phyloP scores from a whole-genome alignment of 495 filamentous ascomycete genomes.

The Aspergillus cavernicola region DNA sequence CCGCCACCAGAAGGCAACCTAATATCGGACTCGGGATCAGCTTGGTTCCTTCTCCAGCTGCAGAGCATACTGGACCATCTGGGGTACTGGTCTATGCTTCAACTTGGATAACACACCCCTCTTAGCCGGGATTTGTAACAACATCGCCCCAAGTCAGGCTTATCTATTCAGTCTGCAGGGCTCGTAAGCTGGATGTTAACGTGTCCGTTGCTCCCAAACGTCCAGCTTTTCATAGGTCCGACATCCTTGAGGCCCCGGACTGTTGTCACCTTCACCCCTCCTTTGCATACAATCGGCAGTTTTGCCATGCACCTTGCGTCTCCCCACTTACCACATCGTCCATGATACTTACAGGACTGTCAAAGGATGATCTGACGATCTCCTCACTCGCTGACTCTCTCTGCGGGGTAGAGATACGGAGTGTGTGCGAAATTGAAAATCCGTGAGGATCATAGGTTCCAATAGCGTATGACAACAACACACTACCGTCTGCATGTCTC shows the following conservation, averaged over 20 bases:
- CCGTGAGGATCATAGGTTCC: no score
- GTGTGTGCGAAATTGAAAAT: no score
- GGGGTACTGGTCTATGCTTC: no score
- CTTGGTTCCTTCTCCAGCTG: no score
- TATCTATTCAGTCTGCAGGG: not conserved
- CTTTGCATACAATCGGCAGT: slow-evolving; percentile 3
- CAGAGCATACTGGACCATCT: no score
- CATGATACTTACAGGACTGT: slow-evolving; percentile 1
- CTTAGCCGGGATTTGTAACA: no score
- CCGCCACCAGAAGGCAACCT: no score
- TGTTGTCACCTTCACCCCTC: slow-evolving; percentile 12
- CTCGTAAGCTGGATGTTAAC: slow-evolving; percentile 6
- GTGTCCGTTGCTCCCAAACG: slow-evolving; percentile 4
- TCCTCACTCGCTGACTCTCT: not conserved
- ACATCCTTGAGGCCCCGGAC: not conserved
- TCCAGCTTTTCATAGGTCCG: slow-evolving; percentile 8
- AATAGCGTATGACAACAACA: no score
- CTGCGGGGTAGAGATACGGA: not conserved
- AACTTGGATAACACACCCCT: no score
- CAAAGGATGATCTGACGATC: slow-evolving; percentile 20
- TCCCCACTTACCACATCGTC: slow-evolving; percentile 1
- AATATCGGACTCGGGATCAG: no score
- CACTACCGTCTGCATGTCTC: no score
- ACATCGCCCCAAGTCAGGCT: not conserved
- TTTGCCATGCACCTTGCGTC: slow-evolving; percentile 1